Conservation (phyloP, 306 rosid species). For the Fragaria nilgerrensis region DNA sequence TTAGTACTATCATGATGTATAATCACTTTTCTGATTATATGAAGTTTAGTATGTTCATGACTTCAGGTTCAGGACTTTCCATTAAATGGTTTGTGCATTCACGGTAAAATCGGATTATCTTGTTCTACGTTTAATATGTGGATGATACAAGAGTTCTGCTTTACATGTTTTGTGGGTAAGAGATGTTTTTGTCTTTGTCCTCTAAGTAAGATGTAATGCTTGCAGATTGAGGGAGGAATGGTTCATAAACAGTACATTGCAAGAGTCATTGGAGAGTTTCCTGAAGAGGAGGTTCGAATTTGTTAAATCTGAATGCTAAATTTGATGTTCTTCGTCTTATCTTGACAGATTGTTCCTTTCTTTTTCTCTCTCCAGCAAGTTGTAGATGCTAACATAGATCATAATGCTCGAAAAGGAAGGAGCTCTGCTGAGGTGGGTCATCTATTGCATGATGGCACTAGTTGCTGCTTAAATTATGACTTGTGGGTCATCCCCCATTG, state of each 20-base stretch:
- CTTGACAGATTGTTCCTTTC: constrained; percentile 13
- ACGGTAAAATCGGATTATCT: not conserved
- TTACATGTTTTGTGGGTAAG: not conserved
- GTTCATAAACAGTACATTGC: constrained; percentile 80
- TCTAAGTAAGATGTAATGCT: constrained; percentile 7
- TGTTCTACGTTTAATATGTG: not conserved
- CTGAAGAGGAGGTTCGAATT: constrained; percentile 57
- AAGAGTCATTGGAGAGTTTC: constrained; percentile 70
- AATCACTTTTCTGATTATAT: not conserved
- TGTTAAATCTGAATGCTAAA: constrained; percentile 27
- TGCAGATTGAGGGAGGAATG: constrained; percentile 86
- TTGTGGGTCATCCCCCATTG: not conserved
- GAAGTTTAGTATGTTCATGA: not conserved
- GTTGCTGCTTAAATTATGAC: not conserved
- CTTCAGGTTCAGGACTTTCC: not conserved
- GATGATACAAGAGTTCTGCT: not conserved
- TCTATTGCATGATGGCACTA: not conserved
- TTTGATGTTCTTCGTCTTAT: not conserved
- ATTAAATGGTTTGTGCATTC: not conserved
- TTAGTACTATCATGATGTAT: not conserved
- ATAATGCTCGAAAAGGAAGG: constrained; percentile 86
- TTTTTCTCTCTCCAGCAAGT: constrained; percentile 46
- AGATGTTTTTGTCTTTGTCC: not conserved
- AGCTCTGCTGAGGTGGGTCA: constrained; percentile 78
- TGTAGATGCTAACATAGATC: constrained; percentile 69